phyloP scores from a whole-genome alignment of 2,329 filamentous ascomycete species.

The Aspergillus ruber region DNA sequence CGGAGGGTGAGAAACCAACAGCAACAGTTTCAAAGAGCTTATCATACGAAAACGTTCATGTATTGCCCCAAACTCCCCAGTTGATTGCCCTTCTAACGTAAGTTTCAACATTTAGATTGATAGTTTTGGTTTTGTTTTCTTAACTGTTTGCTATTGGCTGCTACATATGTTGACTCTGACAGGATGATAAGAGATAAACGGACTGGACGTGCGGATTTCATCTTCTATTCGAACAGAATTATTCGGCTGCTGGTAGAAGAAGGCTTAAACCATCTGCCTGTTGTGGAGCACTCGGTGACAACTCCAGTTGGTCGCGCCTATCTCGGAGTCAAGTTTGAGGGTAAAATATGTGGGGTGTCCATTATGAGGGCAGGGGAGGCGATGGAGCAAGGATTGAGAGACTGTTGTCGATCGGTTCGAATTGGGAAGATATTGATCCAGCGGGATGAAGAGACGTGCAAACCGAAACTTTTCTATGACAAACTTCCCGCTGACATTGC shows the following conservation, averaged over 20 bases:
- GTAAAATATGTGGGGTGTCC: slow-evolving; percentile 96
- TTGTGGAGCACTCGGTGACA: slow-evolving; percentile 79
- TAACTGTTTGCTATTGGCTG: neutral
- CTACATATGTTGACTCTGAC: slow-evolving; percentile 11
- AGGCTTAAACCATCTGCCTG: slow-evolving; percentile 90
- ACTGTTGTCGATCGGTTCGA: slow-evolving; percentile 94
- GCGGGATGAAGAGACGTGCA: slow-evolving; percentile 86
- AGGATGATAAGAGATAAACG: slow-evolving; percentile 93
- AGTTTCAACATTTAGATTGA: slow-evolving; percentile 30
- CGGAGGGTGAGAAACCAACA: slow-evolving; percentile 69
- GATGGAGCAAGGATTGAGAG: slow-evolving; percentile 94
- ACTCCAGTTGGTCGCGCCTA: slow-evolving; percentile 87
- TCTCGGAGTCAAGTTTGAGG: slow-evolving; percentile 87
- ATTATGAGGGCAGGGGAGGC: slow-evolving; percentile 98
- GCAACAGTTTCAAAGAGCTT: slow-evolving; percentile 84
- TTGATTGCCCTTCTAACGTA: slow-evolving; percentile 96
- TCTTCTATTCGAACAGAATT: slow-evolving; percentile 98
- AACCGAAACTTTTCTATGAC: slow-evolving; percentile 93
- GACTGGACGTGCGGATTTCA: slow-evolving; percentile 90
- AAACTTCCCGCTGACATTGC: slow-evolving; percentile 93
- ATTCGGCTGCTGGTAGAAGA: slow-evolving; percentile 95
- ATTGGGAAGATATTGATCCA: slow-evolving; percentile 99
- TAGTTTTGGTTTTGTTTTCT: too few relatives aligned
- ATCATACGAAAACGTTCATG: slow-evolving; percentile 77
- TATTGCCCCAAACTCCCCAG: slow-evolving; percentile 88